Percentiles rank a stretch among this genome's conserved stretches.
These are phyloP conservation scores for Biscogniauxia marginata DNA, from an alignment of 2,329 filamentous ascomycete genomes.

Conservation along the genomic window DNA sequence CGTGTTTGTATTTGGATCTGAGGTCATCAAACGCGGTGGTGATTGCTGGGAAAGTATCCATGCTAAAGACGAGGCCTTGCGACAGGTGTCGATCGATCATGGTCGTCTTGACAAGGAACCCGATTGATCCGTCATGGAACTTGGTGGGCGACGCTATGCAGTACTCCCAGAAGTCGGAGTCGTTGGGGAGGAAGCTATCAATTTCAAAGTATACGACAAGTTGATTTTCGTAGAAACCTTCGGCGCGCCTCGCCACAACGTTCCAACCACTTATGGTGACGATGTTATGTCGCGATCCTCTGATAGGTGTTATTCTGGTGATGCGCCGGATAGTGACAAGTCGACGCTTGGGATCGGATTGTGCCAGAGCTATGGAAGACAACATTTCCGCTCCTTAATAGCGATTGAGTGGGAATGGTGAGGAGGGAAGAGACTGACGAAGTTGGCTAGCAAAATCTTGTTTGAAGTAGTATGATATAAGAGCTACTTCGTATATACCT, in stretches of 20 bases:
- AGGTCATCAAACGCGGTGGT: slow-evolving; percentile 6
- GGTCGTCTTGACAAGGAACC: slow-evolving; percentile 23
- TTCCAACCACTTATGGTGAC: slow-evolving; percentile 30
- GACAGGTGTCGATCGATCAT: slow-evolving; percentile 22
- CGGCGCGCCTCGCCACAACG: slow-evolving; percentile 16
- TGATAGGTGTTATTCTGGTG: slow-evolving; percentile 8
- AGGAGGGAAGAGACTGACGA: not conserved
- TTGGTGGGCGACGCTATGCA: not conserved
- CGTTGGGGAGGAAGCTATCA: slow-evolving; percentile 31
- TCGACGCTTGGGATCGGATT: not conserved
- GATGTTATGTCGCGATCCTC: slow-evolving; percentile 6
- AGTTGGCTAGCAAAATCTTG: not conserved
- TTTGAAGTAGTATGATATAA: too few relatives aligned
- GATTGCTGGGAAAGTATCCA: slow-evolving; percentile 24
- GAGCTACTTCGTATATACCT: too few relatives aligned
- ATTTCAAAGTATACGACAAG: slow-evolving; percentile 33
- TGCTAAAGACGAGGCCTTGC: slow-evolving; percentile 29
- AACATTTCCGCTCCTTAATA: too few relatives aligned
- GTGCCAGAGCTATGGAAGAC: not conserved
- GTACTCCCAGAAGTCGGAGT: slow-evolving; percentile 24
- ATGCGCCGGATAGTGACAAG: slow-evolving; percentile 30
- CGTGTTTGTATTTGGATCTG: slow-evolving; percentile 12
- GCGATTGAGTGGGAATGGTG: too few relatives aligned
- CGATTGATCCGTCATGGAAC: slow-evolving; percentile 15
- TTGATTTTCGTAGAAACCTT: slow-evolving; percentile 20